These are phyloP conservation scores for Letharia lupina DNA, from an alignment of 495 filamentous ascomycete genomes.

Conservation along the genomic window DNA sequence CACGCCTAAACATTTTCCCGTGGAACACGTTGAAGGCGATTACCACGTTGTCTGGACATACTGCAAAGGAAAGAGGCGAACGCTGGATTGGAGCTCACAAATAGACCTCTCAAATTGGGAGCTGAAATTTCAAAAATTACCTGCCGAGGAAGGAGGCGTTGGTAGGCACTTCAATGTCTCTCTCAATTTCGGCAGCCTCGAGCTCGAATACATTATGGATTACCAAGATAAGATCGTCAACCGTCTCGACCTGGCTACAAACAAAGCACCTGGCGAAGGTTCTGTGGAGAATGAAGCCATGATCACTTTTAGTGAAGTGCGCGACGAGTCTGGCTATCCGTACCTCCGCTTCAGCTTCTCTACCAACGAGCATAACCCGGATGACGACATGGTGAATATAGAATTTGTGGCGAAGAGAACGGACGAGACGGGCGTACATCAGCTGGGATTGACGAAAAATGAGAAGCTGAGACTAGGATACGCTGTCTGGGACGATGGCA, in stretches of 20 bases:
- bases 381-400: constrained; percentile 23
- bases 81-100: constrained; percentile 17
- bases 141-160: constrained; percentile 7
- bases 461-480: constrained; percentile 24
- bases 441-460: constrained; percentile 20
- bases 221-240: constrained; percentile 27
- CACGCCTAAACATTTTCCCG: constrained; percentile 6
- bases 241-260: constrained; percentile 19
- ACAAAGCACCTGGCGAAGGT: constrained; percentile 20
- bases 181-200: constrained; percentile 22
- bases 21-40: constrained; percentile 18
- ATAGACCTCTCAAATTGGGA: constrained; percentile 16
- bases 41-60: constrained; percentile 22
- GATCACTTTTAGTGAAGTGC: constrained; percentile 17
- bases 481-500: constrained; percentile 19
- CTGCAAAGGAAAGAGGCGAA: constrained; percentile 18
- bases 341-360: constrained; percentile 20
- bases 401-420: constrained; percentile 26
- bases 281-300: constrained; percentile 22
- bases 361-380: constrained; percentile 21
- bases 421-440: constrained; percentile 19
- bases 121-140: constrained; percentile 8
- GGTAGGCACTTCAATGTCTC: constrained; percentile 21
- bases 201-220: constrained; percentile 24
- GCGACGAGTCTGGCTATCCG: constrained; percentile 25